phyloP scores from a whole-genome alignment of 192 early-diverging fungal genomes.

The Cladochytrium replicatum region DNA sequence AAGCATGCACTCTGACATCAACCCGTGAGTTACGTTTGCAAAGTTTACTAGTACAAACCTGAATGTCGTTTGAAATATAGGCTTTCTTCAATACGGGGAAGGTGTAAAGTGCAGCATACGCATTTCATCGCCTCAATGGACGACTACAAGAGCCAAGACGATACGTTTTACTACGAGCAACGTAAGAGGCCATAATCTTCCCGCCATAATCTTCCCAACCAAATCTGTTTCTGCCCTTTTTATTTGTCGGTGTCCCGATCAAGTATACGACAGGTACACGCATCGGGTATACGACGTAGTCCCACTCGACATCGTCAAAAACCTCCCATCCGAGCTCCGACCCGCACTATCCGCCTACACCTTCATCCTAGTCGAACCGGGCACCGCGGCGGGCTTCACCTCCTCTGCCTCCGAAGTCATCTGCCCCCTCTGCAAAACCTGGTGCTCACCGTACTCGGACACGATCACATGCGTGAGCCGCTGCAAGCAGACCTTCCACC shows the following conservation, averaged over 20 bases:
- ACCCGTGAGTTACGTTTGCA: slow-evolving; percentile 37
- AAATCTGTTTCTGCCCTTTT: slow-evolving; percentile 3
- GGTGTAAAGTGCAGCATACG: slow-evolving; percentile 63
- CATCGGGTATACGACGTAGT: slow-evolving; percentile 80
- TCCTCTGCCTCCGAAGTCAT: slow-evolving; percentile 58
- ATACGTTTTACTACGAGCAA: slow-evolving; percentile 80
- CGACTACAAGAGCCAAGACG: slow-evolving; percentile 42
- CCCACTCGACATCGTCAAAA: slow-evolving; percentile 64
- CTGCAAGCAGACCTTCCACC: slow-evolving; percentile 71
- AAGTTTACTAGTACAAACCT: not conserved
- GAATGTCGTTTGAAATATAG: not conserved
- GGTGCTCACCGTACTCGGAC: slow-evolving; percentile 37
- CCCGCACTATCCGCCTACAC: slow-evolving; percentile 59
- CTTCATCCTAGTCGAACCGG: slow-evolving; percentile 77
- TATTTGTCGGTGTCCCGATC: no score
- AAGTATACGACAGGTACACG: slow-evolving; percentile 84
- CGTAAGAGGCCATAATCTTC: slow-evolving; percentile 13
- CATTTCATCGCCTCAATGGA: slow-evolving; percentile 55
- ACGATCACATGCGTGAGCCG: slow-evolving; percentile 60
- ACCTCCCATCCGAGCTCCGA: slow-evolving; percentile 64
- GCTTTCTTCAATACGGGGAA: slow-evolving; percentile 67
- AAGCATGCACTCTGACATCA: slow-evolving; percentile 82
- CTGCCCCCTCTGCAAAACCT: slow-evolving; percentile 20
- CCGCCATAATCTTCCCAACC: slow-evolving; percentile 1
- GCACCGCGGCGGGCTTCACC: slow-evolving; percentile 67